Percentiles rank a stretch among this genome's conserved stretches.
These are phyloP conservation scores for Exophiala xenobiotica DNA, from an alignment of 2,329 filamentous ascomycete species.

Conservation along the genomic window DNA sequence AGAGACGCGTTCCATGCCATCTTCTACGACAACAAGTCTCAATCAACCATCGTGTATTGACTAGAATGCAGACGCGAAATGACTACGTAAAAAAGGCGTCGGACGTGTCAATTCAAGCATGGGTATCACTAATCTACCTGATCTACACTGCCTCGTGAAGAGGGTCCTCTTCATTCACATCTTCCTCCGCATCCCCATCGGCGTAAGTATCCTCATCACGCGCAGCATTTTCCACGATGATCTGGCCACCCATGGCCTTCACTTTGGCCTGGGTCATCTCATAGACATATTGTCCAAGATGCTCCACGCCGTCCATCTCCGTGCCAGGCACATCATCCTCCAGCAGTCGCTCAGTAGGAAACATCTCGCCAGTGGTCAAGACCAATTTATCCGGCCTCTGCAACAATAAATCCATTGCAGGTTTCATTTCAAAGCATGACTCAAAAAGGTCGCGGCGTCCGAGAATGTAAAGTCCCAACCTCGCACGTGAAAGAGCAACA, in stretches of 20 bases:
- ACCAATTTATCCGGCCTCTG: conserved; percentile 76
- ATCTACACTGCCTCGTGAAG: conserved; percentile 24
- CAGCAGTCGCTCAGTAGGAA: conserved; percentile 53
- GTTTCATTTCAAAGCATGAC: conserved; percentile 79
- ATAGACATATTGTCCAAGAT: conserved; percentile 91
- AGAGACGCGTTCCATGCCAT: no score
- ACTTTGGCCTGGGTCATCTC: conserved; percentile 84
- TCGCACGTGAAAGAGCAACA: conserved; percentile 87
- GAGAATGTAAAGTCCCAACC: conserved; percentile 87
- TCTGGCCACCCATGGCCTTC: conserved; percentile 53
- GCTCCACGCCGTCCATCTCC: conserved; percentile 86
- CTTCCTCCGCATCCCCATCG: conserved; percentile 37
- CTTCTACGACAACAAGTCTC: no score
- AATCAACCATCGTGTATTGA: no score
- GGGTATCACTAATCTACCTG: neutral
- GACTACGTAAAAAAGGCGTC: no score
- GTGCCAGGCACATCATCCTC: conserved; percentile 39
- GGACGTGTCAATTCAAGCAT: no score
- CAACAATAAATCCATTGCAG: conserved; percentile 78
- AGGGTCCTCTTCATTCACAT: conserved; percentile 36
- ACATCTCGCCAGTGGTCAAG: conserved; percentile 83
- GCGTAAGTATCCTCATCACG: conserved; percentile 39
- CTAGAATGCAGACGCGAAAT: no score
- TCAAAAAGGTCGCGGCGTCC: conserved; percentile 88
- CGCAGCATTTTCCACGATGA: conserved; percentile 35